A percentile compares a stretch with the other conserved stretches of the same genome.
These are phyloP conservation scores for Nicotiana otophora DNA, from an alignment of 257 asterid species.

Conservation along the genomic window DNA sequence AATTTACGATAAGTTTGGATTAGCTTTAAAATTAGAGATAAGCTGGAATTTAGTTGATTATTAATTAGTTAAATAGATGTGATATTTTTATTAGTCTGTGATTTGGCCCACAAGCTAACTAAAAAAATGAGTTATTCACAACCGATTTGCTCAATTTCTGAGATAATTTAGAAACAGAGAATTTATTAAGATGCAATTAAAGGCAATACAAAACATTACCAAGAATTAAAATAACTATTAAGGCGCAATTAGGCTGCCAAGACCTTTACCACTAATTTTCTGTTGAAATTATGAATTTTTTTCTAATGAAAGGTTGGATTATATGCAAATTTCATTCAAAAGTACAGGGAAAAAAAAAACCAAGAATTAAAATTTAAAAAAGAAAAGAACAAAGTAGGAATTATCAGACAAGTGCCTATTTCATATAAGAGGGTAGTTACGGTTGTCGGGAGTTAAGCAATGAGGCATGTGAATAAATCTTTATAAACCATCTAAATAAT, in stretches of 20 bases:
- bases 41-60: neutral
- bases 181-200: neutral
- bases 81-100: neutral
- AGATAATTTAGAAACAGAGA: neutral
- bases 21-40: neutral
- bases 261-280: neutral
- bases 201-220: neutral
- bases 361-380: neutral
- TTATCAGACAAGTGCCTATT: neutral
- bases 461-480: constrained; percentile 7
- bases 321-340: neutral
- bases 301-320: neutral
- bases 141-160: neutral
- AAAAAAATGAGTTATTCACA: neutral
- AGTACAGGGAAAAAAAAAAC: neutral
- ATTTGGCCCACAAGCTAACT: constrained; percentile 9
- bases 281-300: neutral
- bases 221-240: neutral
- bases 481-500: neutral
- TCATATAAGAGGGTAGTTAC: neutral
- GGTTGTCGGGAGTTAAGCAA: constrained; percentile 5
- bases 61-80: neutral
- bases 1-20: neutral
- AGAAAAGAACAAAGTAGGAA: neutral
- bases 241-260: neutral